Evolutionary conservation across 352 stramenopile species (phyloP), one percentile per base, ranked within the genome.

Genomic region (Pythium phragmiticola): DNA sequence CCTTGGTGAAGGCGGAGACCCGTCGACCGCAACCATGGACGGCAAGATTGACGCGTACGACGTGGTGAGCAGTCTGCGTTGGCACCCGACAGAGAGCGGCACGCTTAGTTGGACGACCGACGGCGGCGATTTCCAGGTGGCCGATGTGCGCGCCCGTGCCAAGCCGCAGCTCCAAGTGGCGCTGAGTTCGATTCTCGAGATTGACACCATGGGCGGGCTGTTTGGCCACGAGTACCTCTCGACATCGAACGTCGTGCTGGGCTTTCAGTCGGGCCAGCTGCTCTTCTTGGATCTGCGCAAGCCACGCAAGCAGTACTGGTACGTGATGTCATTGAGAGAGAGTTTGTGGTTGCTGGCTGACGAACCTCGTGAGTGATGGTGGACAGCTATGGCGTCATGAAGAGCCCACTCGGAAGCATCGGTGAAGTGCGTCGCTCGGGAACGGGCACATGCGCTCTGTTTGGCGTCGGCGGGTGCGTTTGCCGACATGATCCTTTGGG

Each of bases 61-160:
- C 46, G 86, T 94, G 8, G 84, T 94, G 19, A 92, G 83, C 58
- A 94, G 86, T 53, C 34, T 94, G 43, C 82, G 86, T 2, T 94
- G 84, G 86, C 72, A 79, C 12, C 80, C 76, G 19, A 60, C 52
- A 0, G 58, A 74, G 17, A 66, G 73, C 3, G 11, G 48, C 14
- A 72, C 80, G 6, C 51, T 94, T 34, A 94, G 86, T 54, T 94
- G 84, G 86, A 94, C 86, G 5, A 92, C 86, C 2, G 86, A 94
- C 61, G 81, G 77, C 26, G 86, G 86, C 7, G 80, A 89, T 16
- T 89, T 92, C 48, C 84, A 90, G 70, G 42, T 92, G 7, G 70
- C 59, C 7, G 86, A 94, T 23, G 66, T 72, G 21, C 82, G 86
- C 14, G 56, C 67, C 16, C 72, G 58, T 17, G 65, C 75, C 34